These are phyloP conservation scores for Posidonia oceanica DNA, from an alignment of 116 monocot genomes.

Conservation along the genomic window DNA sequence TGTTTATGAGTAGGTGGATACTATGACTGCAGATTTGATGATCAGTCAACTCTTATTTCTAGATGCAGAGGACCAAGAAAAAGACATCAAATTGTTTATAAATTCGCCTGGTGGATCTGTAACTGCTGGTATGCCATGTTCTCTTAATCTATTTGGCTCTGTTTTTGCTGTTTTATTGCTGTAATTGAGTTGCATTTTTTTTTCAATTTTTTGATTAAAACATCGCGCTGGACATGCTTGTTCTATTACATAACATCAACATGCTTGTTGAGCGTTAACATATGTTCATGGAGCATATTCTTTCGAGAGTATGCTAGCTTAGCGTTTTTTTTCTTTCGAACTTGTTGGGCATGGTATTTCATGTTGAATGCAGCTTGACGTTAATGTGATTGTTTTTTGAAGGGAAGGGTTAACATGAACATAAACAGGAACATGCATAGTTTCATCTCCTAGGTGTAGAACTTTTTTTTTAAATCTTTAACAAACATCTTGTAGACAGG, in stretches of 20 bases:
- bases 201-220: background rate
- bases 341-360: too few relatives aligned
- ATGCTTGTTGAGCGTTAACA: background rate
- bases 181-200: background rate
- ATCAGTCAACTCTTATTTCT: slow-evolving; percentile 90
- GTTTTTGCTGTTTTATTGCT: background rate
- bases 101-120: slow-evolving; percentile 98
- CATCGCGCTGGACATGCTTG: too few relatives aligned
- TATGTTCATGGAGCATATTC: background rate
- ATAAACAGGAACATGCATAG: too few relatives aligned
- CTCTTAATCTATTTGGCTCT: background rate
- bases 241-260: background rate
- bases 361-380: too few relatives aligned
- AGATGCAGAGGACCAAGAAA: slow-evolving; percentile 75
- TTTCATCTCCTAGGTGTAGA: too few relatives aligned
- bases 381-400: too few relatives aligned
- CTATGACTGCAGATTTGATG: slow-evolving; percentile 70
- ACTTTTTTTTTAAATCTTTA: too few relatives aligned
- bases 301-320: background rate
- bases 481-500: too few relatives aligned
- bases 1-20: slow-evolving; percentile 55
- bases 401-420: too few relatives aligned
- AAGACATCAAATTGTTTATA: slow-evolving; percentile 91
- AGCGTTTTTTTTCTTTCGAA: too few relatives aligned
- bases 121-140: slow-evolving; percentile 49